phyloP scores from a whole-genome alignment of 495 filamentous ascomycete species.

The Pseudevernia furfuracea region DNA sequence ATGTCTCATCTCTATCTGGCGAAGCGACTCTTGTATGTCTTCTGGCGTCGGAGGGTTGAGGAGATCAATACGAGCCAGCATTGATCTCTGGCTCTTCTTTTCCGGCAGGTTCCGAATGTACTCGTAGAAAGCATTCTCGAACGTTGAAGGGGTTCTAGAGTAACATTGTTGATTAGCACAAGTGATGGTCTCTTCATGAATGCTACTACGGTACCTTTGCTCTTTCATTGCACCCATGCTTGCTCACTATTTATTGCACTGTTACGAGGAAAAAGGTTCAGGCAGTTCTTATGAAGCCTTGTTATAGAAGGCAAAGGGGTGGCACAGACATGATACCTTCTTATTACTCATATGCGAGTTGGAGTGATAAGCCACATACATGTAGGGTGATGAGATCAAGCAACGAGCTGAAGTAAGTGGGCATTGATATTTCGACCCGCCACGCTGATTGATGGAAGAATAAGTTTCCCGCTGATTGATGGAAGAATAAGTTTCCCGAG shows the following conservation, averaged over 20 bases:
- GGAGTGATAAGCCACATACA: too few relatives aligned
- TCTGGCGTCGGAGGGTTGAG: slow-evolving; percentile 4
- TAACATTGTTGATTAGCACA: neutral
- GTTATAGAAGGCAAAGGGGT: too few relatives aligned
- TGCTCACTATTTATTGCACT: neutral
- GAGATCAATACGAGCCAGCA: slow-evolving; percentile 9
- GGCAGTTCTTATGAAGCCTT: neutral
- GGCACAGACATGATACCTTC: too few relatives aligned
- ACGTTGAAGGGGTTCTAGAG: neutral
- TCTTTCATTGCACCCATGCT: neutral
- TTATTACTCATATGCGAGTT: neutral
- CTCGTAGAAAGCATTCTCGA: slow-evolving; percentile 2
- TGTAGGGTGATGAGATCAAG: neutral
- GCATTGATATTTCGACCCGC: neutral
- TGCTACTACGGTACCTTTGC: neutral
- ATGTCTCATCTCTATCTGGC: neutral
- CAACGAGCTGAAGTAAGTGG: neutral
- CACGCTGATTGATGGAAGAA: neutral
- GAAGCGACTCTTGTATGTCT: slow-evolving; percentile 1
- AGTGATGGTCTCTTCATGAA: neutral
- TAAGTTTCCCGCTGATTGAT: neutral
- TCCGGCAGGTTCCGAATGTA: slow-evolving; percentile 6
- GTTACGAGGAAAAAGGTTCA: neutral
- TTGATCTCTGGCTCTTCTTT: slow-evolving; percentile 10
- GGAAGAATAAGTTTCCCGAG: neutral